These are phyloP conservation scores for Vishniacozyma victoriae DNA, from an alignment of 768 basidiomycete genomes.

Conservation along the genomic window DNA sequence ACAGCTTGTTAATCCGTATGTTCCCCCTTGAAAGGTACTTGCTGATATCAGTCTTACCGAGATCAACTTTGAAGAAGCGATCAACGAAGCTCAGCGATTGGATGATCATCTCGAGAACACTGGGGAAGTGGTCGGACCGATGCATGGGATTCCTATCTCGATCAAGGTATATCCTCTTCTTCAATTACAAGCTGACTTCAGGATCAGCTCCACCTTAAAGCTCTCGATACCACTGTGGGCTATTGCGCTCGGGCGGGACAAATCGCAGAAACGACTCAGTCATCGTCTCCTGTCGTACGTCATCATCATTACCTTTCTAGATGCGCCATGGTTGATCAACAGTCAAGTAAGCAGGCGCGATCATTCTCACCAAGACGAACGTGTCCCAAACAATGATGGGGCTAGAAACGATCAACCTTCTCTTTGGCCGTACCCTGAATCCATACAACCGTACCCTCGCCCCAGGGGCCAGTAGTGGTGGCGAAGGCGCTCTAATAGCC, in stretches of 20 bases:
- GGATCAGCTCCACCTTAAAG: too few relatives aligned
- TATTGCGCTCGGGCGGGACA: not conserved
- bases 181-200: too few relatives aligned
- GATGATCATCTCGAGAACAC: constrained; percentile 6
- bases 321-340: not conserved
- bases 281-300: not conserved
- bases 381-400: constrained; percentile 17
- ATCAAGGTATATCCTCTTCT: too few relatives aligned
- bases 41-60: too few relatives aligned
- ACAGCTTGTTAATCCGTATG: too few relatives aligned
- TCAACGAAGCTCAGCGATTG: constrained; percentile 13
- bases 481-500: constrained; percentile 15
- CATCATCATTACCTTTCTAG: not conserved
- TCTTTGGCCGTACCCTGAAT: constrained; percentile 12
- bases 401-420: constrained; percentile 11
- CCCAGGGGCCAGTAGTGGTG: constrained; percentile 14
- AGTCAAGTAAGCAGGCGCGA: not conserved
- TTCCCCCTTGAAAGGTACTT: too few relatives aligned
- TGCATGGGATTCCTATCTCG: constrained; percentile 34
- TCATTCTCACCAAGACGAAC: constrained; percentile 3
- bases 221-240: not conserved
- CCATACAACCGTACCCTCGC: constrained; percentile 12
- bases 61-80: constrained; percentile 23
- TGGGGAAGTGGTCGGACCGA: constrained; percentile 22
- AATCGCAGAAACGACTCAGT: not conserved